These are phyloP conservation scores for Leccinum pachyderme DNA, from an alignment of 1,284 basidiomycete species.

Conservation along the genomic window DNA sequence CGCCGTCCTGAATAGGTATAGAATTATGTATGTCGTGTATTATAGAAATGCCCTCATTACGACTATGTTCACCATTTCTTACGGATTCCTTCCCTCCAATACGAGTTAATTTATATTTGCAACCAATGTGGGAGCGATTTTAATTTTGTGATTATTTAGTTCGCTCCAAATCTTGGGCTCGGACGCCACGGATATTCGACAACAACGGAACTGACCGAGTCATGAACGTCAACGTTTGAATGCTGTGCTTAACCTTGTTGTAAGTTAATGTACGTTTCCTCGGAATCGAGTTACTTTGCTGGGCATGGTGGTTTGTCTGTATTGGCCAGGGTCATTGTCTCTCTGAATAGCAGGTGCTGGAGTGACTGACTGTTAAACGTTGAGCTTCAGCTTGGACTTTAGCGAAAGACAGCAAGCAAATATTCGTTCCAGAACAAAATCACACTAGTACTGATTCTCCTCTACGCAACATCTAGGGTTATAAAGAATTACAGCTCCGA, in stretches of 20 bases:
- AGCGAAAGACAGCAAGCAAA: background rate
- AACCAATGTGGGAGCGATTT: background rate
- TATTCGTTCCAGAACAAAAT: slow-evolving; percentile 2
- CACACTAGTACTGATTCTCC: background rate
- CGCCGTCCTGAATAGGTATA: slow-evolving; percentile 11
- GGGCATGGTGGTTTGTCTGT: background rate
- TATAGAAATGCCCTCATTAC: slow-evolving; percentile 17
- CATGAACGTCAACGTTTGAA: background rate
- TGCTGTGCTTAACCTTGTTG: background rate
- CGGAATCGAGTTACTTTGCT: background rate
- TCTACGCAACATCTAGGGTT: background rate
- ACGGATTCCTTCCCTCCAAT: slow-evolving; percentile 5
- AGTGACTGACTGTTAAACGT: background rate
- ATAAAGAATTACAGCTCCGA: slow-evolving; percentile 1
- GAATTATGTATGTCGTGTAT: slow-evolving; percentile 23
- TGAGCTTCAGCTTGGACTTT: background rate
- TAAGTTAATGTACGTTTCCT: background rate
- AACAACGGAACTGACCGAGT: background rate
- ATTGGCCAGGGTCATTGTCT: background rate
- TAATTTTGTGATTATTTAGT: background rate
- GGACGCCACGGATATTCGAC: slow-evolving; percentile 5
- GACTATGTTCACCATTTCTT: slow-evolving; percentile 2
- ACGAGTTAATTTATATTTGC: slow-evolving; percentile 2
- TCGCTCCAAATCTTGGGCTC: slow-evolving; percentile 3
- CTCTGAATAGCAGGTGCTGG: background rate